These are phyloP conservation scores for Bolboschoenoplectus hybrid DNA, from an alignment of 202 grass and related monocot genomes.

Conservation along the genomic window DNA sequence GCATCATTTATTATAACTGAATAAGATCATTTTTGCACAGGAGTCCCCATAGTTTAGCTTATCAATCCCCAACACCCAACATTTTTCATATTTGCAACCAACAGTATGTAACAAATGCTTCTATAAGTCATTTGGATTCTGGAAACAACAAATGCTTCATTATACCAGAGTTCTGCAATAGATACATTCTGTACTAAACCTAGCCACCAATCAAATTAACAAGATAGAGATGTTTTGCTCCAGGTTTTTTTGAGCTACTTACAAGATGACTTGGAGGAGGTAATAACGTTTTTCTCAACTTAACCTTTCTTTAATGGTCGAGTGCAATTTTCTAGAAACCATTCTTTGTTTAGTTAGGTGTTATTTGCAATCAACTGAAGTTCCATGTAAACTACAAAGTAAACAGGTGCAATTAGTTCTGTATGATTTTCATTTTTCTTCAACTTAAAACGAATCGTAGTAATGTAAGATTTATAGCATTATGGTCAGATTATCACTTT, in stretches of 20 bases:
- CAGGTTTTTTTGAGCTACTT: background rate
- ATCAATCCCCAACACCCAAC: background rate
- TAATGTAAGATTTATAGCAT: too few species aligned
- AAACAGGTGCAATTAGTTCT: too few species aligned
- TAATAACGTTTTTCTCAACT: background rate
- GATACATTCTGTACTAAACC: background rate
- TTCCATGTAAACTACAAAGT: too few species aligned
- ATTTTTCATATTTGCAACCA: slow-evolving; percentile 24
- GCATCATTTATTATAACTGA: background rate
- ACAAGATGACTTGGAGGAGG: background rate
- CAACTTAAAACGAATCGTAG: too few species aligned
- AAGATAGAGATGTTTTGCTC: background rate
- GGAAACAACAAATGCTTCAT: background rate
- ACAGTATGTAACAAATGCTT: background rate
- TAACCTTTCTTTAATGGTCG: background rate
- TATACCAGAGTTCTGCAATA: background rate
- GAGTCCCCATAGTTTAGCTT: background rate
- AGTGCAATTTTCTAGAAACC: background rate
- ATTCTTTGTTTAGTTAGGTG: background rate
- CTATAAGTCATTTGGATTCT: background rate
- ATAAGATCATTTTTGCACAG: background rate
- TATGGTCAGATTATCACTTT: too few species aligned
- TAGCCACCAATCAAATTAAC: background rate
- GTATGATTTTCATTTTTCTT: too few species aligned
- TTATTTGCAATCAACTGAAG: background rate